Conservation (phyloP, 208 protist species). For the Crithidia thermophila region DNA sequence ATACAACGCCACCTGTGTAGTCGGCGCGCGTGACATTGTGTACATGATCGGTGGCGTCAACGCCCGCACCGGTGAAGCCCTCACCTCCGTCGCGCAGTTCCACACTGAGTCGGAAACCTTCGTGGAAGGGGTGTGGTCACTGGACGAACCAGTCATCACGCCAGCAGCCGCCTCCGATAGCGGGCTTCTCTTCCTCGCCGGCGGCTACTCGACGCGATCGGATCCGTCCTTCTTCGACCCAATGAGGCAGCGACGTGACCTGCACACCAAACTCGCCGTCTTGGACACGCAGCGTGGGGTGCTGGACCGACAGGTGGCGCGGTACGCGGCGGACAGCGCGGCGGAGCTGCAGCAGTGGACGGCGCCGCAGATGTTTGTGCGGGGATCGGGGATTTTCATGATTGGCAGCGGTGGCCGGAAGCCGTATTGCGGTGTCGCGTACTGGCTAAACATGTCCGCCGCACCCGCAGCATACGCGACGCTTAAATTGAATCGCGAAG, state of each 20-base stretch:
- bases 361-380: slow-evolving; percentile 21
- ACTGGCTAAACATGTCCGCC: slow-evolving; percentile 11
- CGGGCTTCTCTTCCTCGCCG: slow-evolving; percentile 28
- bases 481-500: background rate
- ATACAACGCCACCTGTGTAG: slow-evolving; percentile 42
- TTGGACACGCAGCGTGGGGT: slow-evolving; percentile 27
- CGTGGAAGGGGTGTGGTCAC: slow-evolving; percentile 42
- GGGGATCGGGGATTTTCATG: background rate
- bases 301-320: slow-evolving; percentile 6
- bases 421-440: slow-evolving; percentile 9
- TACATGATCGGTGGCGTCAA: slow-evolving; percentile 35
- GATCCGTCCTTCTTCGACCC: slow-evolving; percentile 10
- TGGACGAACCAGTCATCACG: slow-evolving; percentile 22
- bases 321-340: background rate
- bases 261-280: slow-evolving; percentile 16
- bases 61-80: background rate
- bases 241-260: background rate
- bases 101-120: slow-evolving; percentile 41
- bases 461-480: background rate
- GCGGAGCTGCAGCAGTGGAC: slow-evolving; percentile 8
- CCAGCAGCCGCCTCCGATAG: slow-evolving; percentile 34
- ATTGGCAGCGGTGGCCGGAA: background rate
- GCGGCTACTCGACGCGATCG: background rate
- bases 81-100: slow-evolving; percentile 42
- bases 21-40: slow-evolving; percentile 7